Base-by-base conservation (phyloP, 2,329 filamentous ascomycete species). In the Botrytis sinoallii region DNA sequence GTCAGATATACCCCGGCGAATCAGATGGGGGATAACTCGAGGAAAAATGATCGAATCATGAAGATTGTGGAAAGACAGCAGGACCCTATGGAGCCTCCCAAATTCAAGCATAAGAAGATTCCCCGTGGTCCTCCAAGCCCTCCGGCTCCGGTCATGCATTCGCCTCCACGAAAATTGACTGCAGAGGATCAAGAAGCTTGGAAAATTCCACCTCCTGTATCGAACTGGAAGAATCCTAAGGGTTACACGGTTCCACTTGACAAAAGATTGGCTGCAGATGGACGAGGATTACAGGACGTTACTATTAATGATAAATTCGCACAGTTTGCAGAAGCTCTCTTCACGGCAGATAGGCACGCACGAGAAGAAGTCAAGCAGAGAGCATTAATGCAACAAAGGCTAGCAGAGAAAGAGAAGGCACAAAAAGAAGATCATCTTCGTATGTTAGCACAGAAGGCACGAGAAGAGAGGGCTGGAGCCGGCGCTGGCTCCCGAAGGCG, bases 151-250 rank as follows among this genome's bases (percentile, higher is more conserved):
- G 90, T 99, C 67, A 93, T 99, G 90, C 95, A 97, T 82, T 97
- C 94, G 4, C 96, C 96, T 22, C 95, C 96, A 0, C 88, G 96
- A 75, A 99, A 98, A 81, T 87, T 99, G 75, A 99, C 96, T 1
- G 96, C 95, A 9, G 95, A 97, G 82, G 96, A 99, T 79, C 95
- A 98, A 83, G 96, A 98, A 82, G 93, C 93, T 74, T 99, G 96
- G 96, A 94, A 91, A 80, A 98, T 93, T 46, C 91, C 91, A 0
- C 94, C 95, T 3, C 93, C 95, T 0, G 91, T 99, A 2, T 97
- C 93, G 32, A 98, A 98, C 83, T 99, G 96, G 96, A 99, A 99
- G 88, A 99, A 99, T 82, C 93, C 95, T 1, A 98, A 98, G 85
- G 96, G 96, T 79, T 99, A 97, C 81, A 99, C 96, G 0, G 93